Evolutionary conservation across 2,329 filamentous ascomycete genomes (phyloP).

Genomic region (Nigrospora sphaerica): DNA sequence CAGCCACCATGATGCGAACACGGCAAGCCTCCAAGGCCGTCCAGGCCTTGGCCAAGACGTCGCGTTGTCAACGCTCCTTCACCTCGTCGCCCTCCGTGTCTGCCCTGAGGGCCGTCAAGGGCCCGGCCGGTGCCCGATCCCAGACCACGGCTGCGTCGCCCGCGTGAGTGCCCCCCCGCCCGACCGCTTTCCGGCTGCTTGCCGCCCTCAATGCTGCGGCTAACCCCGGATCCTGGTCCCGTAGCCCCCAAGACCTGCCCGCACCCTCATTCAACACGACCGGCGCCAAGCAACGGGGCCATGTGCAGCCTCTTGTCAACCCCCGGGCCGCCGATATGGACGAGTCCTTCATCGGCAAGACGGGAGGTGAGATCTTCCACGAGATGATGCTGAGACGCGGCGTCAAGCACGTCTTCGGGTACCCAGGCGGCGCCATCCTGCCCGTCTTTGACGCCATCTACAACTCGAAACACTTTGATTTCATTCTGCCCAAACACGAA

Average conservation of each 20-base stretch:
- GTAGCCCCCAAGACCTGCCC: slow-evolving; percentile 51
- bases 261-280: slow-evolving; percentile 53
- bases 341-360: slow-evolving; percentile 93
- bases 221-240: slow-evolving; percentile 20
- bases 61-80: slow-evolving; percentile 28
- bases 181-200: slow-evolving; percentile 3
- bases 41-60: slow-evolving; percentile 31
- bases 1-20: slow-evolving; percentile 39
- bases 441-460: slow-evolving; percentile 98
- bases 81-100: slow-evolving; percentile 30
- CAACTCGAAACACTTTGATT: slow-evolving; percentile 95
- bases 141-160: slow-evolving; percentile 42
- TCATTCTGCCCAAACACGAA: slow-evolving; percentile 91
- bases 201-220: slow-evolving; percentile 13
- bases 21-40: slow-evolving; percentile 40
- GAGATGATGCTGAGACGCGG: slow-evolving; percentile 95
- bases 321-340: slow-evolving; percentile 59
- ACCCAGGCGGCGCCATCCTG: slow-evolving; percentile 92
- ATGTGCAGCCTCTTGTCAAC: slow-evolving; percentile 65
- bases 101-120: slow-evolving; percentile 27
- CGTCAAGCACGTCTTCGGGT: slow-evolving; percentile 74
- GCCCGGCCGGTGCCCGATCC: slow-evolving; percentile 33
- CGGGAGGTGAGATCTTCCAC: slow-evolving; percentile 93
- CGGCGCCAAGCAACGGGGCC: slow-evolving; percentile 37
- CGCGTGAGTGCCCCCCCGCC: slow-evolving; percentile 38